phyloP scores from a whole-genome alignment of 2,329 filamentous ascomycete genomes.

The Aureobasidium sp. region DNA sequence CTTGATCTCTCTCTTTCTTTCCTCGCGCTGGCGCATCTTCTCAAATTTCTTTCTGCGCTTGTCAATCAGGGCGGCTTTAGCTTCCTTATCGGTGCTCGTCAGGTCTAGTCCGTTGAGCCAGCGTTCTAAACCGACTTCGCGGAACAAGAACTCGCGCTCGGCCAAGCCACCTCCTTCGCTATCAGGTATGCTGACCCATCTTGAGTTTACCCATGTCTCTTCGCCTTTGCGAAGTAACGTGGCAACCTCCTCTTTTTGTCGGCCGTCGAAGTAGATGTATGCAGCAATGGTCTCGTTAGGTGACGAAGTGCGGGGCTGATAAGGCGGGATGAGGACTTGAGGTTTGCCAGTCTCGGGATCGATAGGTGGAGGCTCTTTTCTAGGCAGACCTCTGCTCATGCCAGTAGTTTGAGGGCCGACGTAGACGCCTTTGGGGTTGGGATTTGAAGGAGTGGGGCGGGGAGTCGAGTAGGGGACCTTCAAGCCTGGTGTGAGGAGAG shows the following conservation, averaged over 20 bases:
- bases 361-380: conserved; percentile 40
- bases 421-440: conserved; percentile 71
- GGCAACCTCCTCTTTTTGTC: conserved; percentile 92
- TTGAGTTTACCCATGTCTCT: conserved; percentile 97
- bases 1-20: conserved; percentile 77
- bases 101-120: conserved; percentile 96
- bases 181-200: conserved; percentile 92
- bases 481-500: conserved; percentile 78
- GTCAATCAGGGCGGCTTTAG: conserved; percentile 68
- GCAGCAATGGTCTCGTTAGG: conserved; percentile 95
- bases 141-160: conserved; percentile 93
- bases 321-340: conserved; percentile 62
- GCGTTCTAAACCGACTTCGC: conserved; percentile 88
- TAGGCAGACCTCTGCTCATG: conserved; percentile 46
- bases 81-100: conserved; percentile 60
- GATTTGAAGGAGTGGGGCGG: conserved; percentile 67
- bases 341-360: conserved; percentile 37
- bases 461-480: conserved; percentile 89
- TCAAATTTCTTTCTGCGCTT: conserved; percentile 40
- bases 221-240: conserved; percentile 86
- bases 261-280: conserved; percentile 97
- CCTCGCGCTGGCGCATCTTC: conserved; percentile 50
- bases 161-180: conserved; percentile 88
- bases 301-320: conserved; percentile 85
- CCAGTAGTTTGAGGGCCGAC: conserved; percentile 48